Percentiles rank a stretch among this genome's conserved stretches.
These are phyloP conservation scores for Leptographium radiaticola DNA, from an alignment of 2,329 filamentous ascomycete species.

Conservation along the genomic window DNA sequence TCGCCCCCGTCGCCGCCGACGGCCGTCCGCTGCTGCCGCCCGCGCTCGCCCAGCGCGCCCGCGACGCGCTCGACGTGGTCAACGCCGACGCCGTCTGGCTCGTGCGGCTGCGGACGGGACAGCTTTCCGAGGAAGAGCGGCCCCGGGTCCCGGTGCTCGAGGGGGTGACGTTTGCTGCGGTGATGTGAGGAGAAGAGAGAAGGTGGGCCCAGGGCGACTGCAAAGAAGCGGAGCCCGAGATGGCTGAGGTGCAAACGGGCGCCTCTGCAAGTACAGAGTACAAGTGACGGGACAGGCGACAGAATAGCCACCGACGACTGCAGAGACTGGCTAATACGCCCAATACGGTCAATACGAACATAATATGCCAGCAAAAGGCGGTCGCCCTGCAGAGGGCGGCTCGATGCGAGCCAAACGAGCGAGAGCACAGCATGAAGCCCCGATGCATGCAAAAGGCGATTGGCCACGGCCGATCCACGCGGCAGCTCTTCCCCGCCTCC, in stretches of 20 bases:
- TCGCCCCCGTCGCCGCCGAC: slow-evolving; percentile 4
- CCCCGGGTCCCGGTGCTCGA: slow-evolving; percentile 9
- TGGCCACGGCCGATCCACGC: too few relatives aligned
- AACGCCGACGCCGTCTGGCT: slow-evolving; percentile 74
- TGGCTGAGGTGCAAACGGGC: too few relatives aligned
- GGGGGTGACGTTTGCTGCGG: slow-evolving; percentile 7
- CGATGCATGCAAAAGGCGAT: not conserved
- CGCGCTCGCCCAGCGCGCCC: slow-evolving; percentile 32
- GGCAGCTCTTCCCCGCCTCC: too few relatives aligned
- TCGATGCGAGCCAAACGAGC: not conserved
- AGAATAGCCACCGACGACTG: too few relatives aligned
- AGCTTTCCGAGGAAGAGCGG: slow-evolving; percentile 23
- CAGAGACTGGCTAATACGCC: too few relatives aligned
- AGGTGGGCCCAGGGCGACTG: too few relatives aligned
- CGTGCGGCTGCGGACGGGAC: slow-evolving; percentile 25
- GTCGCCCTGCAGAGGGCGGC: too few relatives aligned
- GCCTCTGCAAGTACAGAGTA: too few relatives aligned
- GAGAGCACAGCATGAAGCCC: not conserved
- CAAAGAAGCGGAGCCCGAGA: too few relatives aligned
- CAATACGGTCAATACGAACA: too few relatives aligned
- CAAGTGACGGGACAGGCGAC: too few relatives aligned
- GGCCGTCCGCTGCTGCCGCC: slow-evolving; percentile 15
- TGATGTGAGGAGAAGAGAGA: not conserved
- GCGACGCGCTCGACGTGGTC: slow-evolving; percentile 43
- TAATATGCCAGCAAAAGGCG: too few relatives aligned